Conservation (phyloP, 345 rosid species). For the Lumnitzera racemosa region DNA sequence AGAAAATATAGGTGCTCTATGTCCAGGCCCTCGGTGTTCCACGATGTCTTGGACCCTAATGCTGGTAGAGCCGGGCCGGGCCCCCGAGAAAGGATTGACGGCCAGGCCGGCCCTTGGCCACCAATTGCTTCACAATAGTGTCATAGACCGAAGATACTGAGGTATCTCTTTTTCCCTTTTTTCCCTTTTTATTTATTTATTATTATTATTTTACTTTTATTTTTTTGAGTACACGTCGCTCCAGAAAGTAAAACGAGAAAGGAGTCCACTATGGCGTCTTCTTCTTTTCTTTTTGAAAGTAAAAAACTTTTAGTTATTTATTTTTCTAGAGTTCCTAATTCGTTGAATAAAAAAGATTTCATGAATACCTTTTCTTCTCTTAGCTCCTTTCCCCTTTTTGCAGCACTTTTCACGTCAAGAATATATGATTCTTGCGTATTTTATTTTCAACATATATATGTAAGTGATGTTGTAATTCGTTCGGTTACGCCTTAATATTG, state of each 20-base stretch:
- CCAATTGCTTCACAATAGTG: conserved; percentile 21
- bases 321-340: conserved; percentile 10
- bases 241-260: conserved; percentile 12
- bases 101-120: background rate
- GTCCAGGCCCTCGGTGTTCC: no score
- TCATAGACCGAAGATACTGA: conserved; percentile 16
- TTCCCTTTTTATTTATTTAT: no score
- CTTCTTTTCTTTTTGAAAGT: background rate
- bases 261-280: background rate
- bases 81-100: no score
- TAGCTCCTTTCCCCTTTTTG: background rate
- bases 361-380: background rate
- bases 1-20: no score
- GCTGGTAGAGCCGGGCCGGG: no score
- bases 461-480: no score
- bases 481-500: no score
- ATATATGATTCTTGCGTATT: no score
- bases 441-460: no score
- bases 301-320: background rate
- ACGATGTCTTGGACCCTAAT: no score
- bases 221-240: conserved; percentile 26
- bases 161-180: conserved; percentile 13
- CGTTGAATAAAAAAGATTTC: conserved; percentile 13
- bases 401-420: no score
- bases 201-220: no score